Percentiles rank a stretch among this genome's conserved stretches.
Evolutionary conservation across 2,329 filamentous ascomycete species (phyloP).

Genomic region (Aspergillus pseudoterreus): DNA sequence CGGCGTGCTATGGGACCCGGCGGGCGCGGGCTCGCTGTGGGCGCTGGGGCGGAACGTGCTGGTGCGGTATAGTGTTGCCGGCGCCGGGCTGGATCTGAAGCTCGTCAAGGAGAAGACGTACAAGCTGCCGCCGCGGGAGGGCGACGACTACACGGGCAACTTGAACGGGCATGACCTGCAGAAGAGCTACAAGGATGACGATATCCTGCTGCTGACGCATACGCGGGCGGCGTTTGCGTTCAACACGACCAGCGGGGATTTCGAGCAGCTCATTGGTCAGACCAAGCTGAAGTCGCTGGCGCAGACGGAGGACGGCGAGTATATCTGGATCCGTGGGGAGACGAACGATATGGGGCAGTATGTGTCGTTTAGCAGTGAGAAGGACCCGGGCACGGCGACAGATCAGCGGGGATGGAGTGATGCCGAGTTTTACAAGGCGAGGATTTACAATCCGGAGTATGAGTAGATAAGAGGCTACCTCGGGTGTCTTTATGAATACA

Average conservation of each 20-base stretch:
- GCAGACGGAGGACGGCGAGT: slow-evolving; percentile 14
- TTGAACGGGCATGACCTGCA: slow-evolving; percentile 15
- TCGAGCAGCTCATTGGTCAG: slow-evolving; percentile 5
- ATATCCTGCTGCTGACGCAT: slow-evolving; percentile 15
- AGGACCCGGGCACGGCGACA: slow-evolving; percentile 2
- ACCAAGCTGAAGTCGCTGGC: slow-evolving; percentile 15
- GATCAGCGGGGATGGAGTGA: slow-evolving; percentile 10
- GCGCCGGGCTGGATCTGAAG: background rate
- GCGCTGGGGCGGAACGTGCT: background rate
- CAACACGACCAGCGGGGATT: slow-evolving; percentile 12
- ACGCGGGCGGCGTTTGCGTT: slow-evolving; percentile 13
- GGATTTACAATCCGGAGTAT: slow-evolving; percentile 12
- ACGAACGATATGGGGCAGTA: slow-evolving; percentile 17
- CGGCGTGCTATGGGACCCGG: slow-evolving; percentile 1
- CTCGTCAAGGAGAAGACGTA: background rate
- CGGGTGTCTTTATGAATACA: too few species aligned
- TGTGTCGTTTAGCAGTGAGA: slow-evolving; percentile 12
- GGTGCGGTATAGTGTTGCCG: background rate
- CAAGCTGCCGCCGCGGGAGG: background rate
- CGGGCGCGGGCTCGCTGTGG: background rate
- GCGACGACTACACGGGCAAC: background rate
- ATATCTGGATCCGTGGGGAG: slow-evolving; percentile 12
- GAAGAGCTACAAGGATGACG: slow-evolving; percentile 13
- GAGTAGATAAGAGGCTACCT: background rate
- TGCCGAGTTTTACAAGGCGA: slow-evolving; percentile 17